Percentiles rank a stretch among this genome's conserved stretches.
Conservation (phyloP, 345 rosid species). For the Camelina sativa region DNA sequence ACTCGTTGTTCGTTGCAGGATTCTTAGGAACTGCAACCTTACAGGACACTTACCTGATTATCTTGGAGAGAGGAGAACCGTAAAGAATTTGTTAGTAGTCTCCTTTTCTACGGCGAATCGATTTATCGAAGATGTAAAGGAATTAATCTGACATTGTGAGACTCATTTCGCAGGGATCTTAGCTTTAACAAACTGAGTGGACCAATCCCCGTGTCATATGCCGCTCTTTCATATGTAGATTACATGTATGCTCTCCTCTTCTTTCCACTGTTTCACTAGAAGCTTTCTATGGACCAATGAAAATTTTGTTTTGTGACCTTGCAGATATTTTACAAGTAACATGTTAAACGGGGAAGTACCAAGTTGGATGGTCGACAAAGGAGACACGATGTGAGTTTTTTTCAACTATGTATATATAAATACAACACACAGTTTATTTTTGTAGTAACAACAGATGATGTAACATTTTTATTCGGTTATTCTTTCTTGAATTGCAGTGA, state of each 20-base stretch:
- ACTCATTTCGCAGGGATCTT: conserved; percentile 54
- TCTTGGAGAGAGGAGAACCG: conserved; percentile 30
- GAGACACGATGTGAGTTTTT: conserved; percentile 47
- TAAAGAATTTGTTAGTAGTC: conserved; percentile 55
- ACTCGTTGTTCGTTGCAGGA: conserved; percentile 45
- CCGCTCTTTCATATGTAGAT: conserved; percentile 28
- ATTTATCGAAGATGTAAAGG: background rate
- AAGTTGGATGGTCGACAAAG: conserved; percentile 47
- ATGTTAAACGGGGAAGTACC: conserved; percentile 58
- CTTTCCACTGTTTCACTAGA: conserved; percentile 19
- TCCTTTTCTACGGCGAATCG: background rate
- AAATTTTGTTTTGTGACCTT: conserved; percentile 26
- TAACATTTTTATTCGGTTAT: conserved; percentile 5
- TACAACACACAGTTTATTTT: background rate
- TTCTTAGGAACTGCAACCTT: conserved; percentile 64
- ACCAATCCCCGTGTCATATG: conserved; percentile 45
- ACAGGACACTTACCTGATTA: conserved; percentile 51
- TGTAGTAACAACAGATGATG: background rate
- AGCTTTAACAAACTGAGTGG: conserved; percentile 67
- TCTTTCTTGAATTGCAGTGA: conserved; percentile 53
- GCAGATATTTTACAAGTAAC: conserved; percentile 51
- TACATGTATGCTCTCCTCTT: conserved; percentile 18
- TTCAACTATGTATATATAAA: too few relatives aligned
- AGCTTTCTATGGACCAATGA: background rate
- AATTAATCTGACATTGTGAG: conserved; percentile 24